Base-by-base conservation (phyloP, 139 green algal species). In the Gonium pectorale region DNA sequence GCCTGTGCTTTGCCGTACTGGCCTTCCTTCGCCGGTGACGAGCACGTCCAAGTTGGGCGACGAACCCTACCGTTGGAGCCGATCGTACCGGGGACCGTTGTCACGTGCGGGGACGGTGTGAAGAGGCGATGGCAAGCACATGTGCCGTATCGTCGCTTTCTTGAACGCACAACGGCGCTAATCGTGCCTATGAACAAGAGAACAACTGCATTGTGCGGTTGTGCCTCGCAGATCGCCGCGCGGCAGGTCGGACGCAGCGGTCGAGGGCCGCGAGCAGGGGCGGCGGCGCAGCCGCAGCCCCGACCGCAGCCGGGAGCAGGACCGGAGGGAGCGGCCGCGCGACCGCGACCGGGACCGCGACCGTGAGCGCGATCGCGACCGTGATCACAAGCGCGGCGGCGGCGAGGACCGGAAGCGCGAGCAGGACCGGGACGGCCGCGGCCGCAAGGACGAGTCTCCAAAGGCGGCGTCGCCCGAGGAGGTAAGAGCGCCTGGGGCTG, bases 381-480 rank as follows among this genome's bases (percentile, higher is more conserved):
- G 62, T 38, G 38, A 70, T 0, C 21, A 33, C 19, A 27, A 26
- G 8, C 40, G 21, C 3, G 26, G 31, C 7, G 38, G 15, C 40
- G 0, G 40, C 0, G 67, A 41, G 5, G 41, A 64, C 31, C 3
- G 41, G 54, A n/a, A n/a, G 8, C 19, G 68, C 29, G 26, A 41
- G 71, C 1, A 33, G 24, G n/a, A 31, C 71, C 11, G 43, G 51
- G 46, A 49, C 35, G 51, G 51, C 31, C 9, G 71, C 73, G 54
- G 52, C 38, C 13, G 26, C 17, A 13, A 33, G 59, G 59, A 67
- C 17, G 17, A 67, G 26, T 52, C 52, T 8, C 54, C 73, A 1
- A 6, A 41, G 35, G 73, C 52, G 3, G 52, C 49, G 46, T 80
- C 71, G n/a, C 71, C 71, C 31, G 71, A 80, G 71, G 71, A 54